phyloP scores from a whole-genome alignment of 1,284 basidiomycete species.

The Malassezia globosa region DNA sequence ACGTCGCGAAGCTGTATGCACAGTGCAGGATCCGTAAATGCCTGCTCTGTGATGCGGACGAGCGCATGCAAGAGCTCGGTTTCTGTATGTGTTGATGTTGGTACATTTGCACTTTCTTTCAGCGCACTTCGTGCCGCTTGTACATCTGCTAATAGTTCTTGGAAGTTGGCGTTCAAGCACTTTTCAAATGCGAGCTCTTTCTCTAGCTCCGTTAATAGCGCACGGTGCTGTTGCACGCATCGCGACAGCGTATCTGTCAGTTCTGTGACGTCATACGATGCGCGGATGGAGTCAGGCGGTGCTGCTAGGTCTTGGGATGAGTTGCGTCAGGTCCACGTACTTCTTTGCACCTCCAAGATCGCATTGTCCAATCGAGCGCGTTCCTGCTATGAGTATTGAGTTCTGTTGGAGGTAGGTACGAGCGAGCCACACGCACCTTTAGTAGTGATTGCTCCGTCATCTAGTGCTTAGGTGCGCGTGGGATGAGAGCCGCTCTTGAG shows the following conservation, averaged over 20 bases:
- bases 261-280: not conserved
- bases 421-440: too few species aligned
- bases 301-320: slow-evolving; percentile 5
- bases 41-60: slow-evolving; percentile 1
- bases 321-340: slow-evolving; percentile 3
- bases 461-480: too few species aligned
- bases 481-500: too few species aligned
- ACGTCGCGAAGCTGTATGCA: slow-evolving; percentile 9
- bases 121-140: not conserved
- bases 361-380: slow-evolving; percentile 5
- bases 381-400: slow-evolving; percentile 6
- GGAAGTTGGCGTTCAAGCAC: not conserved
- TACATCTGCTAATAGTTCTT: not conserved
- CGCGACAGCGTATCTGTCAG: slow-evolving; percentile 1
- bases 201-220: slow-evolving; percentile 1
- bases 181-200: slow-evolving; percentile 4
- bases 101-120: not conserved
- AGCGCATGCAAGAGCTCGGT: slow-evolving; percentile 1
- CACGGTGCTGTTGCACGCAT: slow-evolving; percentile 10
- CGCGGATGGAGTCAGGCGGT: not conserved
- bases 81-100: not conserved
- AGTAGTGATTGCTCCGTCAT: too few species aligned
- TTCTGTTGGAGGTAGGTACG: too few species aligned
- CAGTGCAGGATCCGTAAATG: slow-evolving; percentile 1
- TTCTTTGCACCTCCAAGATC: slow-evolving; percentile 7